Evolutionary conservation across 768 basidiomycete species (phyloP).

Genomic region (Xerocomellus dryophilus): DNA sequence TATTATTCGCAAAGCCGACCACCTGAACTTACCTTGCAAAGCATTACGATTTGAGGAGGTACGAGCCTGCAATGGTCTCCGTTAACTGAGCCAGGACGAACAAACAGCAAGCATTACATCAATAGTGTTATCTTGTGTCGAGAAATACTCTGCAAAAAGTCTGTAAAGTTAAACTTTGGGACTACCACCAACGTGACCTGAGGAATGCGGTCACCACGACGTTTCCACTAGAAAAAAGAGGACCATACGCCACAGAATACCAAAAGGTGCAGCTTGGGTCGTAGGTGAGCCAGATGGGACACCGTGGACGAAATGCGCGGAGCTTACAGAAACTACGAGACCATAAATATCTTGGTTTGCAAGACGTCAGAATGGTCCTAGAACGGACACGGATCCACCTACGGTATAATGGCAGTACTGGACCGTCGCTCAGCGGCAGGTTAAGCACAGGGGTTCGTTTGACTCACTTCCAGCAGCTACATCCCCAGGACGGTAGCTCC

Average conservation of each 20-base stretch:
- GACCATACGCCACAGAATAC: constrained; percentile 51
- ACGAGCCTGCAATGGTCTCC: constrained; percentile 43
- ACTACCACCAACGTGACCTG: constrained; percentile 58
- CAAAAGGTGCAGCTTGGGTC: constrained; percentile 46
- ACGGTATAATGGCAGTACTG: constrained; percentile 65
- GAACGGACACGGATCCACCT: constrained; percentile 24
- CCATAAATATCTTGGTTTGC: constrained; percentile 55
- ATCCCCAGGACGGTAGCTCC: constrained; percentile 53
- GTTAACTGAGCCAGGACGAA: background rate
- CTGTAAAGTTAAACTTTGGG: constrained; percentile 58
- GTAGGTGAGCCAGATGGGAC: constrained; percentile 5
- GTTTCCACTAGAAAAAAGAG: background rate
- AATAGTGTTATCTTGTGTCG: constrained; percentile 56
- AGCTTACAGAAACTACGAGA: constrained; percentile 51
- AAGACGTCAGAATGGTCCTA: constrained; percentile 10
- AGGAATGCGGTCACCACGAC: constrained; percentile 4
- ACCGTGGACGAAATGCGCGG: background rate
- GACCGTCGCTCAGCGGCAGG: constrained; percentile 7
- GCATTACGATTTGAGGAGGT: constrained; percentile 61
- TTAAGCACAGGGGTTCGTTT: background rate
- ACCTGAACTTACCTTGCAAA: constrained; percentile 56
- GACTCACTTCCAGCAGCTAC: constrained; percentile 52
- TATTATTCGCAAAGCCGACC: background rate
- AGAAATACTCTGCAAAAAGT: constrained; percentile 60
- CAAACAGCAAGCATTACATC: constrained; percentile 35